A percentile compares a stretch with the other conserved stretches of the same genome.
phyloP scores from a whole-genome alignment of 1,139 yeast genomes.

The Candida smagusa region DNA sequence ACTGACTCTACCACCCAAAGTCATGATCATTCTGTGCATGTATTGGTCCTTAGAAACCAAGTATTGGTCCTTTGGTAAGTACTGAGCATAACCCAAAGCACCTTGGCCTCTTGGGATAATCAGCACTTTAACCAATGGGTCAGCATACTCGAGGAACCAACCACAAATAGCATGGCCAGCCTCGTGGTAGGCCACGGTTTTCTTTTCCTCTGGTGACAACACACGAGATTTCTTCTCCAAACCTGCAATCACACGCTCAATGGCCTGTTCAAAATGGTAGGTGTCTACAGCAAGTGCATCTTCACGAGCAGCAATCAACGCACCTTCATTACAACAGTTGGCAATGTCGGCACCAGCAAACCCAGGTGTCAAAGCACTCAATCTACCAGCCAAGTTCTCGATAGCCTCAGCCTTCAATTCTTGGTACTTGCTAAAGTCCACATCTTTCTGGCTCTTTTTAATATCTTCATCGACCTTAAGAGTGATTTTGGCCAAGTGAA shows the following conservation, averaged over 20 bases:
- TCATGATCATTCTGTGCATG: slow-evolving; percentile 74
- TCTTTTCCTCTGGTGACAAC: slow-evolving; percentile 78
- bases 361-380: slow-evolving; percentile 96
- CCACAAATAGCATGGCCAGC: slow-evolving; percentile 99
- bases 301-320: slow-evolving; percentile 88
- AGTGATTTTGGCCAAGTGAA: slow-evolving; percentile 65
- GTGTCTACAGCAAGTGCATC: slow-evolving; percentile 67
- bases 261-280: slow-evolving; percentile 88
- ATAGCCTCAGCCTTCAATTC: slow-evolving; percentile 46
- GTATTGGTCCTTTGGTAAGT: slow-evolving; percentile 74
- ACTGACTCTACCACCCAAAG: slow-evolving; percentile 76
- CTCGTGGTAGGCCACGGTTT: slow-evolving; percentile 92
- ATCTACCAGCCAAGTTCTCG: slow-evolving; percentile 72
- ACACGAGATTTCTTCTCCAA: slow-evolving; percentile 87
- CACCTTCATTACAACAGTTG: slow-evolving; percentile 95
- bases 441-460: slow-evolving; percentile 35
- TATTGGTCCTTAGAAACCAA: slow-evolving; percentile 64
- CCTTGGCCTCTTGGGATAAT: slow-evolving; percentile 97
- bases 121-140: slow-evolving; percentile 90
- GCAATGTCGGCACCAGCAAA: slow-evolving; percentile 98
- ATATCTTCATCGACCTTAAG: slow-evolving; percentile 40
- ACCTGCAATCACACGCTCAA: slow-evolving; percentile 96
- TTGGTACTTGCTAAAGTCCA: slow-evolving; percentile 48
- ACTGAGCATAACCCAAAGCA: slow-evolving; percentile 97
- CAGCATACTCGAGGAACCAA: slow-evolving; percentile 87